Evolutionary conservation across 768 basidiomycete genomes (phyloP).

Genomic region (Boletus vinaceobasis): DNA sequence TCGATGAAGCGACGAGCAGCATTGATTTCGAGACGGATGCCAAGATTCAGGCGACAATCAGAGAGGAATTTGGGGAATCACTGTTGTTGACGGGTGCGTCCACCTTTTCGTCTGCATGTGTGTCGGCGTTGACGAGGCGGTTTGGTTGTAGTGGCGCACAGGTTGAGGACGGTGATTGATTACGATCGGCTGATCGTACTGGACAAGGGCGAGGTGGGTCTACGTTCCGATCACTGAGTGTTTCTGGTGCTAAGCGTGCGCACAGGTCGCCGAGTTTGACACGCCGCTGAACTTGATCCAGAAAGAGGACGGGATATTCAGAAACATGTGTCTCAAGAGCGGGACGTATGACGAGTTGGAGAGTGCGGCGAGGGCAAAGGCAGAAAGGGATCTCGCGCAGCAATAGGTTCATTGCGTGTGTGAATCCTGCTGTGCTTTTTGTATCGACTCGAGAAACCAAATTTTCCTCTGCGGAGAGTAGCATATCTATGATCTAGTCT

Average conservation of each 20-base stretch:
- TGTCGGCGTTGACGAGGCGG: neutral
- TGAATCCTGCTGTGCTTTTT: neutral
- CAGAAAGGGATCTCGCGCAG: conserved; percentile 13
- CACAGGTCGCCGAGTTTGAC: conserved; percentile 61
- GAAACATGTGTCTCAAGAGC: conserved; percentile 68
- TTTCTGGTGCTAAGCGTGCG: neutral
- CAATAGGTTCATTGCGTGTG: neutral
- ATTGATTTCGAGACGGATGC: conserved; percentile 87
- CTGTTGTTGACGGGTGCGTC: conserved; percentile 67
- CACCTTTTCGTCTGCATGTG: too few species aligned
- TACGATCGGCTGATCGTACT: conserved; percentile 77
- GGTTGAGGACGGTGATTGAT: conserved; percentile 75
- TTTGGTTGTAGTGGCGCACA: conserved; percentile 54
- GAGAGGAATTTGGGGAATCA: conserved; percentile 77
- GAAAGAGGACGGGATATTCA: conserved; percentile 62
- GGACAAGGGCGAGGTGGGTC: conserved; percentile 42
- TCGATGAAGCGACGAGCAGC: conserved; percentile 84
- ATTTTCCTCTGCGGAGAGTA: too few species aligned
- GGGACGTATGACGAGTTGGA: conserved; percentile 63
- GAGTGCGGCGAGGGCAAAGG: conserved; percentile 47
- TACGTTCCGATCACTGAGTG: neutral
- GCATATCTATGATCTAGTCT: too few species aligned
- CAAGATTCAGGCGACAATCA: conserved; percentile 85
- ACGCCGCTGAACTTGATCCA: conserved; percentile 66
- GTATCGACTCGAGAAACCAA: too few species aligned